Evolutionary conservation across 352 stramenopile genomes (phyloP).

Genomic region (Thalassiosira mediterranea): DNA sequence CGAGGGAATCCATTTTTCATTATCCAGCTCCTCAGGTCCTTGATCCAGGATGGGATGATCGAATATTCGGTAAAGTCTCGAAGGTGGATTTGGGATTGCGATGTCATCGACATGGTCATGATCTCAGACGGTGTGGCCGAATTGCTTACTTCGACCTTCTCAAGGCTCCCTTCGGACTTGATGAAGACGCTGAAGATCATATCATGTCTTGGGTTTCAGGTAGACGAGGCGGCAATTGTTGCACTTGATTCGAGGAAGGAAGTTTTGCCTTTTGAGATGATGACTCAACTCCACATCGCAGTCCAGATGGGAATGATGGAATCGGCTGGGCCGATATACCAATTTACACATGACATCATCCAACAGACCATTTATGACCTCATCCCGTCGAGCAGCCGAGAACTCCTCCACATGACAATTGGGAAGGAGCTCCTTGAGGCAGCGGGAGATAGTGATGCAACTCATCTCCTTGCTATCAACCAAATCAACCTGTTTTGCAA

Average conservation of each 20-base stretch:
- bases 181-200: slow-evolving; percentile 1
- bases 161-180: background rate
- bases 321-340: slow-evolving; percentile 16
- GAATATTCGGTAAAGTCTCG: slow-evolving; percentile 6
- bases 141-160: slow-evolving; percentile 11
- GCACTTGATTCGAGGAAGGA: background rate
- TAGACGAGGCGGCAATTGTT: background rate
- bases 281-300: background rate
- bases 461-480: slow-evolving; percentile 13
- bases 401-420: slow-evolving; percentile 16
- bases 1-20: slow-evolving; percentile 28
- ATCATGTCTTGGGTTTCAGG: slow-evolving; percentile 26
- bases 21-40: slow-evolving; percentile 21
- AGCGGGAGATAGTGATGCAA: background rate
- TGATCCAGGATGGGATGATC: slow-evolving; percentile 21
- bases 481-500: slow-evolving; percentile 34
- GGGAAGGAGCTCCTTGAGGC: background rate
- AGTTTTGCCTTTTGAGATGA: background rate
- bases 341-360: slow-evolving; percentile 30
- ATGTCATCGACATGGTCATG: slow-evolving; percentile 11
- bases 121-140: slow-evolving; percentile 18
- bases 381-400: slow-evolving; percentile 9
- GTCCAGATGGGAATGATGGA: slow-evolving; percentile 22
- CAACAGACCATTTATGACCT: slow-evolving; percentile 19
- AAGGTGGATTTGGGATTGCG: slow-evolving; percentile 23